Evolutionary conservation across 192 early-diverging fungal species (phyloP), one percentile per base, ranked within the genome.

Genomic region (Oehlia diaphana): DNA sequence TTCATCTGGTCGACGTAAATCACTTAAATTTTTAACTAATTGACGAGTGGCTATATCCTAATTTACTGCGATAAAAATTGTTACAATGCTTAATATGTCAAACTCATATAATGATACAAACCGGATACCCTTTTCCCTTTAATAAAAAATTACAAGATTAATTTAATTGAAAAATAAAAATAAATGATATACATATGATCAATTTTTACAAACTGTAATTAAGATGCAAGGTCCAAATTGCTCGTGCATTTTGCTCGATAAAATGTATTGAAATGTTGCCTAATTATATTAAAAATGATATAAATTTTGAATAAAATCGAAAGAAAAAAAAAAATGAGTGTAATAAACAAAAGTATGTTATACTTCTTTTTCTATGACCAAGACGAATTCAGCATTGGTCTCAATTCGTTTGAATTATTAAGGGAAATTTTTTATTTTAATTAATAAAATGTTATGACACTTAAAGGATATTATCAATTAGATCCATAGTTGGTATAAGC

Each of bases 341-440:
- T 42, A 42, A 8, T 42, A 42, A 42, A 81, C 14, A 31, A 5
- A 44, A 39, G 26, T 53, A 72, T 35, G 61, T n/a, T 8, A 23
- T 37, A 81, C 80, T 39, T 81, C 80, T 75, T 81, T 81, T 58
- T 81, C 80, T 35, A 81, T 75, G 16, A 81, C 65, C 2, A 81
- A 53, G 4, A 68, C 73, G 53, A 81, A 81, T 42, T 74, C 19
- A 1, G 65, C 80, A 63, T 31, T 39, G n/a, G 63, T 49, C 39
- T 76, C 73, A 39, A 81, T 49, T 21, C 58, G 53, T 65, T 47
- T 53, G 47, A 47, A 37, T 81, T 23, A 47, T 64, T 39, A 49
- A 65, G 13, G 31, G 16, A 31, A 37, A 77, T 64, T 49, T 47
- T 69, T 69, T 5, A 39, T 21, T 31, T 31, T 79, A 37, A 72